Evolutionary conservation across 1,139 yeast genomes (phyloP), one percentile per base, ranked within the genome.

Genomic region (Pichia sorboxylosa): DNA sequence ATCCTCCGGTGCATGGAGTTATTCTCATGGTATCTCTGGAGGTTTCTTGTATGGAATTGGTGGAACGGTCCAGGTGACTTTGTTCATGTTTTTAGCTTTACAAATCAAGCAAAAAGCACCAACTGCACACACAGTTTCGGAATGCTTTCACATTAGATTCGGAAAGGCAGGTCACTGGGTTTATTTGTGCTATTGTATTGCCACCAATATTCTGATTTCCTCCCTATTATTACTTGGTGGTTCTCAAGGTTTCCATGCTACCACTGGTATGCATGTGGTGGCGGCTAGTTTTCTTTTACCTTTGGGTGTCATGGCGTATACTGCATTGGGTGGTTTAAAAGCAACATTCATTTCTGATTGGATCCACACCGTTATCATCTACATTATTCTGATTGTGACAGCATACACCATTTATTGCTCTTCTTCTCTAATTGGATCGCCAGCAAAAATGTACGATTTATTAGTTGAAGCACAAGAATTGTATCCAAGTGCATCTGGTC

Each of bases 91-190:
- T 40, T 52, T 66, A 38, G 74, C 73, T 19, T 66, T 68, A 36
- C 66, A 66, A 46, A 68, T 69, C 24, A 69, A 68, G 49, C 65
- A 65, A 49, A 58, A 66, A 40, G 71, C 73, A 13, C 73, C 74
- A 4, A 59, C 60, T 31, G 73, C 73, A 6, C 73, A 68, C 46
- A 66, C 73, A 4, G 67, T 65, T 46, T 63, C 65, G 46, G 74
- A 69, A 48, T 62, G 66, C 29, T 57, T 67, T 36, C 57, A 55
- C 40, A 61, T 64, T 2, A 52, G 74, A 35, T 69, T 64, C 42
- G 74, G 74, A 26, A 48, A 52, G n/a, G 50, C 52, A 5, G 47
- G 48, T 5, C 54, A 50, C 33, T 30, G 40, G 23, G 37, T 42
- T 1, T 39, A 45, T 35, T 40, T 45, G 19, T 35, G 34, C 19